phyloP scores from a whole-genome alignment of 1,284 basidiomycete genomes.

The Ganoderma leucocontextum region DNA sequence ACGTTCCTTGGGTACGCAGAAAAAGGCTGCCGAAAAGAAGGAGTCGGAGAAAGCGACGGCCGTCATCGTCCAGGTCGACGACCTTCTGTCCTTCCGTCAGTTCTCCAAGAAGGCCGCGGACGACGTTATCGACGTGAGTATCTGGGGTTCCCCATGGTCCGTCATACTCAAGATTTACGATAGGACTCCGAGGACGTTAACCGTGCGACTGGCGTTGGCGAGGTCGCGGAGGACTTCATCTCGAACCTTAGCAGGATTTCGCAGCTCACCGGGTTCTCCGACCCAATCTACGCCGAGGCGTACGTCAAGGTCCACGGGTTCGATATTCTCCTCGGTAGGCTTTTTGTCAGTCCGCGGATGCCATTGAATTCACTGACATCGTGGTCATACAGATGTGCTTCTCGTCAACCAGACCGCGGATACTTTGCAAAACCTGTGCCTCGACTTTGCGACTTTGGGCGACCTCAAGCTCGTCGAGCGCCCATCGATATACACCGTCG shows the following conservation, averaged over 20 bases:
- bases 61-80: conserved; percentile 89
- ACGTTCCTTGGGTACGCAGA: conserved; percentile 41
- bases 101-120: conserved; percentile 91
- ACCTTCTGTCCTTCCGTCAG: conserved; percentile 92
- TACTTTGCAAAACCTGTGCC: conserved; percentile 95
- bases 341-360: not conserved
- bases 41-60: conserved; percentile 81
- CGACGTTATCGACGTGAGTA: conserved; percentile 82
- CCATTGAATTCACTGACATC: not conserved
- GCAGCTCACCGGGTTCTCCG: conserved; percentile 97
- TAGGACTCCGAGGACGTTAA: conserved; percentile 92
- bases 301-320: conserved; percentile 99
- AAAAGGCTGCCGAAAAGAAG: conserved; percentile 92
- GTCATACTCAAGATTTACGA: not conserved
- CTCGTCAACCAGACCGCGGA: conserved; percentile 97
- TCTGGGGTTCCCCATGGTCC: not conserved
- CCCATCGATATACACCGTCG: conserved; percentile 92
- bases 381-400: conserved; percentile 75
- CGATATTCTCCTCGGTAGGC: conserved; percentile 88
- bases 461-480: conserved; percentile 98
- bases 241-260: conserved; percentile 96
- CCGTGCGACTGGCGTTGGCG: conserved; percentile 87
- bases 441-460: conserved; percentile 98
- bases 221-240: conserved; percentile 93
- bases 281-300: conserved; percentile 98